These are phyloP conservation scores for Flaveria brownii DNA, from an alignment of 129 eudicot genomes.

Conservation along the genomic window DNA sequence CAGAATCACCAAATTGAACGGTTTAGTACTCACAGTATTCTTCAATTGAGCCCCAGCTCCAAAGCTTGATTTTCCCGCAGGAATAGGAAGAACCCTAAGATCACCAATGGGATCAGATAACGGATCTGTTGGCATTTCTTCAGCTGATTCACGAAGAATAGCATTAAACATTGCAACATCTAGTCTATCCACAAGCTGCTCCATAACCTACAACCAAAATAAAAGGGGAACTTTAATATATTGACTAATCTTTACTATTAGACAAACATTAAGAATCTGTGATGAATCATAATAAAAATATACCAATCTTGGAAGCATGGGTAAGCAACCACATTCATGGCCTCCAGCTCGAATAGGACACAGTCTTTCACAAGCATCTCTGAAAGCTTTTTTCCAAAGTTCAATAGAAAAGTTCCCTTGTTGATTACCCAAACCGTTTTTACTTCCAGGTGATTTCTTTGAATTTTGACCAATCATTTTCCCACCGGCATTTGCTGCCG, in stretches of 20 bases:
- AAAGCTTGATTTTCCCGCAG: constrained; percentile 82
- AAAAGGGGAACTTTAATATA: background rate
- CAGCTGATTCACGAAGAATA: constrained; percentile 82
- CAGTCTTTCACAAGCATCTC: constrained; percentile 82
- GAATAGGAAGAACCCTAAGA: constrained; percentile 73
- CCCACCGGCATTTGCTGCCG: constrained; percentile 50
- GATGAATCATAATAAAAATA: background rate
- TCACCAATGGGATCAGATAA: constrained; percentile 85
- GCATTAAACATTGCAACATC: constrained; percentile 99
- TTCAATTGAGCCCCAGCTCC: constrained; percentile 94
- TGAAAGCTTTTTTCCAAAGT: constrained; percentile 93
- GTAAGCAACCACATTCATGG: constrained; percentile 92
- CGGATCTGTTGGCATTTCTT: constrained; percentile 96
- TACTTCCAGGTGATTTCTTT: constrained; percentile 56
- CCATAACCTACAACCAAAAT: constrained; percentile 64
- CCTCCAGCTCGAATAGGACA: constrained; percentile 91
- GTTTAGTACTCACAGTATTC: constrained; percentile 66
- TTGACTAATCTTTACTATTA: background rate
- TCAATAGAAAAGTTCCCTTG: constrained; percentile 73
- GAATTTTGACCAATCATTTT: constrained; percentile 36
- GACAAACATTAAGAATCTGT: background rate
- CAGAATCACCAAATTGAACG: background rate
- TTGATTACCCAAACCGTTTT: constrained; percentile 59
- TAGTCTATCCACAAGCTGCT: constrained; percentile 84
- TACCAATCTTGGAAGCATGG: constrained; percentile 58